These are phyloP conservation scores for Xylaria bambusicola DNA, from an alignment of 495 filamentous ascomycete species.

Conservation along the genomic window DNA sequence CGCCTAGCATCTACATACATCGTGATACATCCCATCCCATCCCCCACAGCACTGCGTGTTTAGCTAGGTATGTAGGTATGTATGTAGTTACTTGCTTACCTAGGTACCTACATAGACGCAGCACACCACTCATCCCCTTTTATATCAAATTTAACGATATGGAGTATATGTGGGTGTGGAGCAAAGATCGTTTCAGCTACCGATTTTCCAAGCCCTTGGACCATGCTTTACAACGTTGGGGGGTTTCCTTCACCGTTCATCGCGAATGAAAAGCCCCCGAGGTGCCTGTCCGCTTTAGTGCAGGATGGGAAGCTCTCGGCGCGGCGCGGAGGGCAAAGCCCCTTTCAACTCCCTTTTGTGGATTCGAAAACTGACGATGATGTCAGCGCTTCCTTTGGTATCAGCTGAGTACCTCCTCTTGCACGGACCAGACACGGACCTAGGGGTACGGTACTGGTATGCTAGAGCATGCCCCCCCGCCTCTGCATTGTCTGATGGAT, in stretches of 20 bases:
- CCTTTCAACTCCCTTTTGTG: background rate
- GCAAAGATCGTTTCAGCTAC: conserved; percentile 9
- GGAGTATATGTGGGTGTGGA: conserved; percentile 8
- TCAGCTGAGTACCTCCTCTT: too few relatives aligned
- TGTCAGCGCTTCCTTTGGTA: background rate
- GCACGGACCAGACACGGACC: too few relatives aligned
- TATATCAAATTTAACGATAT: too few relatives aligned
- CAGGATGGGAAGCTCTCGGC: background rate
- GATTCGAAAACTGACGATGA: conserved; percentile 8
- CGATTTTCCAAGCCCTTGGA: conserved; percentile 5
- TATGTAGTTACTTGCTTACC: too few relatives aligned
- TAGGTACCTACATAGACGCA: too few relatives aligned
- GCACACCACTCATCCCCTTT: too few relatives aligned
- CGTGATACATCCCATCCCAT: background rate
- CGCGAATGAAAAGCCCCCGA: background rate
- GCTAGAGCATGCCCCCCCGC: conserved; percentile 4
- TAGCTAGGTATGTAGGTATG: too few relatives aligned
- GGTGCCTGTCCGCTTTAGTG: conserved; percentile 3
- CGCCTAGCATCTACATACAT: background rate
- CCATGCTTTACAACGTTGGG: conserved; percentile 1
- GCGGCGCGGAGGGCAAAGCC: background rate
- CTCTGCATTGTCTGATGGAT: background rate
- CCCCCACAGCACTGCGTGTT: too few relatives aligned
- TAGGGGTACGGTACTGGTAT: too few relatives aligned
- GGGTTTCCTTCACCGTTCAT: too few relatives aligned